These are phyloP conservation scores for Pseudocercospora crystallina DNA, from an alignment of 2,329 filamentous ascomycete genomes.

Conservation along the genomic window DNA sequence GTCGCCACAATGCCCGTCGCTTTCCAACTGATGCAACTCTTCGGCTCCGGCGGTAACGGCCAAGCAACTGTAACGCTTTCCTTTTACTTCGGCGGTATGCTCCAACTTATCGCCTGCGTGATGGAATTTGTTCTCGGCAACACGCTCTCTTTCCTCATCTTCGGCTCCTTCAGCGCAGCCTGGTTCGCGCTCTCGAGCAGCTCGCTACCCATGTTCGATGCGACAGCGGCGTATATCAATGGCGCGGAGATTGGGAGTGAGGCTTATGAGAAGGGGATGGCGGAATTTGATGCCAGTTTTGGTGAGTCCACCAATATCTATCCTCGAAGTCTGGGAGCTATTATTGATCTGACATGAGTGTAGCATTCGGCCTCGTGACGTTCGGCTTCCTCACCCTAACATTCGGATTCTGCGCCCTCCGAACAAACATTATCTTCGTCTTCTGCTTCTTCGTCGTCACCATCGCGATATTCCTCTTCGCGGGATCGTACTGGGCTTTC, in stretches of 20 bases:
- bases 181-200: not conserved
- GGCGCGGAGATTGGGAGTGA: not conserved
- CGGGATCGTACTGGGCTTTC: no score
- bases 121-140: conserved; percentile 13
- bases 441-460: no score
- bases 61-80: conserved; percentile 2
- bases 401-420: no score
- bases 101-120: conserved; percentile 10
- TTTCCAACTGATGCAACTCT: conserved; percentile 6
- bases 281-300: conserved; percentile 8
- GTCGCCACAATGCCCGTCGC: conserved; percentile 8
- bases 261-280: not conserved
- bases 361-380: conserved; percentile 11
- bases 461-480: no score
- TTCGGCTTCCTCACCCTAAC: not conserved
- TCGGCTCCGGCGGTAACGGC: conserved; percentile 3
- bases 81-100: conserved; percentile 10
- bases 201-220: not conserved
- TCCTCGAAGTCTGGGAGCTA: no score
- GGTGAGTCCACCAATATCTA: conserved; percentile 1
- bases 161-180: conserved; percentile 4
- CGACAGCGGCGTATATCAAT: no score
- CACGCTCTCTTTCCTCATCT: conserved; percentile 11
- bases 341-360: not conserved
- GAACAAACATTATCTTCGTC: conserved; percentile 12